Conservation (phyloP, 768 basidiomycete genomes). For the Amylocystis lapponica region DNA sequence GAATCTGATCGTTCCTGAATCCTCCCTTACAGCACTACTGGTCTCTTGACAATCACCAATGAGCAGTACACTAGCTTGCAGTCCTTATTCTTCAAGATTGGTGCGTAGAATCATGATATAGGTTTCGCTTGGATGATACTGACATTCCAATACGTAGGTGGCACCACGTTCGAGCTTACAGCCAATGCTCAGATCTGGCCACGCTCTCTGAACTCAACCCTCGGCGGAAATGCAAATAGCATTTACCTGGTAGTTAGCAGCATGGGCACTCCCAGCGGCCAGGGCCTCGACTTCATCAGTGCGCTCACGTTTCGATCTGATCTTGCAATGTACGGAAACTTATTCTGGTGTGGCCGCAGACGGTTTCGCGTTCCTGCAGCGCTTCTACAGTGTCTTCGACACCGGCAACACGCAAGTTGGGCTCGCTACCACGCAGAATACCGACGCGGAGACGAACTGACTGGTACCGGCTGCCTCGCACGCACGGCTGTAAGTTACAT, state of each 20-base stretch:
- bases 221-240: slow-evolving; percentile 44
- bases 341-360: slow-evolving; percentile 27
- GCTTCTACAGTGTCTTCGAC: slow-evolving; percentile 47
- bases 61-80: slow-evolving; percentile 42
- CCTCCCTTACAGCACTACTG: slow-evolving; percentile 36
- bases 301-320: slow-evolving; percentile 14
- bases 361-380: slow-evolving; percentile 53
- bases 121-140: not conserved
- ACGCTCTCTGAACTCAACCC: slow-evolving; percentile 45
- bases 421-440: slow-evolving; percentile 29
- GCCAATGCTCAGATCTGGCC: slow-evolving; percentile 71
- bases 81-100: slow-evolving; percentile 49
- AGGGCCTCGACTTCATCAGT: slow-evolving; percentile 65
- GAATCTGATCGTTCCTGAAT: not conserved
- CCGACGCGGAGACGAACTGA: slow-evolving; percentile 28
- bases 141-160: slow-evolving; percentile 1
- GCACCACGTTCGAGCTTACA: slow-evolving; percentile 50
- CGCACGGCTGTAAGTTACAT: not conserved
- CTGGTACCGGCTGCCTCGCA: not conserved
- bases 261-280: slow-evolving; percentile 43
- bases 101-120: slow-evolving; percentile 10
- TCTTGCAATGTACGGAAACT: not conserved
- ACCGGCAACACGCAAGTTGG: slow-evolving; percentile 28
- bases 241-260: slow-evolving; percentile 58
- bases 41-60: slow-evolving; percentile 48